Evolutionary conservation across 2,329 filamentous ascomycete species (phyloP), one percentile per base, ranked within the genome.

Genomic region (Pestalotiopsis sp.): DNA sequence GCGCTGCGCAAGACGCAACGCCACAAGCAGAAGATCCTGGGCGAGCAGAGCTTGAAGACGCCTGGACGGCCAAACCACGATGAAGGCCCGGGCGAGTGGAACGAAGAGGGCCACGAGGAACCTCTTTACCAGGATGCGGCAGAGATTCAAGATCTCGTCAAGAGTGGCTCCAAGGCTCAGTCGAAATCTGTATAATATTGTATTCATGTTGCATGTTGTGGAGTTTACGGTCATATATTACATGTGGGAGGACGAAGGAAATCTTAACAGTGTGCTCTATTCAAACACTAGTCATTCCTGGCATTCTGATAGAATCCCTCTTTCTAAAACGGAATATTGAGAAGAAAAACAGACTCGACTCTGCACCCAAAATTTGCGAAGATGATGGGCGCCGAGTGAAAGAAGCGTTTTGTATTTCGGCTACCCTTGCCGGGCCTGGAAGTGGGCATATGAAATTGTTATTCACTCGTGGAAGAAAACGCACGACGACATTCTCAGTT

Each of bases 101-200:
- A 74, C 11, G 74, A 79, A 56, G 77, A 78, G 67, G 77, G 77
- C 27, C 78, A 80, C 14, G 75, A 78, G 69, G 80, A 83, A 69
- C 78, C 80, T 1, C 69, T 81, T 20, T 75, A 71, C 41, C 70
- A 77, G 6, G 75, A 75, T 58, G 41, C 70, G 4, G 69, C 68
- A 6, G 72, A 78, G 27, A 52, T 76, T 4, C 65, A 64, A 49
- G 61, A 45, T 14, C 20, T 31, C n/a, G 20, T 9, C 12, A 14
- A 23, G 27, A 25, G n/a, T 40, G 12, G 49, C 20, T 17, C 40
- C 36, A 49, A 25, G 36, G 31, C 23, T 6, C 57, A 27, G 20
- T 59, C 57, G 59, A 62, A 36, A 40, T 36, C 31, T 62, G 59
- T 62, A 62, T 62, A 62, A 62, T 20, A 62, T 62, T 25, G 13